Percentiles rank a stretch among this genome's conserved stretches.
Conservation (phyloP, 1,139 yeast genomes). For the Meyerozyma elateridarum region DNA sequence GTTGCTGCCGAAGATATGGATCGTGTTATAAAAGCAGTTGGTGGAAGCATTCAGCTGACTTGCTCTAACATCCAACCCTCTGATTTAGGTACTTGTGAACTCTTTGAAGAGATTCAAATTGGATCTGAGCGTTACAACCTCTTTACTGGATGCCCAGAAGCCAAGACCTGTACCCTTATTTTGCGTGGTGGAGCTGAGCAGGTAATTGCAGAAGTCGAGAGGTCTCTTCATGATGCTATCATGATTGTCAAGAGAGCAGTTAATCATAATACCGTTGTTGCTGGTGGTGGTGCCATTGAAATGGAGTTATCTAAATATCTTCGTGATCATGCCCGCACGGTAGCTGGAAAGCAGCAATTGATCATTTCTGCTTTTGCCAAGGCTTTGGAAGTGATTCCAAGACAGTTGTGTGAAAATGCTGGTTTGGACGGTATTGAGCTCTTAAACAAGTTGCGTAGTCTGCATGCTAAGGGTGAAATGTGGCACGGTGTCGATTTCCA, state of each 20-base stretch:
- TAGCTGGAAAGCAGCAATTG: conserved; percentile 94
- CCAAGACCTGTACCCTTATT: conserved; percentile 88
- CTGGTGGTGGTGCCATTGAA: conserved; percentile 99
- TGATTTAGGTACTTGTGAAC: conserved; percentile 82
- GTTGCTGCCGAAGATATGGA: conserved; percentile 86
- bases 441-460: conserved; percentile 83
- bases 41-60: conserved; percentile 87
- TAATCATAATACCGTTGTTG: conserved; percentile 80
- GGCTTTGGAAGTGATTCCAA: conserved; percentile 92
- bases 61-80: conserved; percentile 65
- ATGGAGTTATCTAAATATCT: conserved; percentile 91
- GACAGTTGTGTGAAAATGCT: conserved; percentile 96
- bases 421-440: conserved; percentile 96
- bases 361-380: conserved; percentile 89
- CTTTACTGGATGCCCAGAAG: conserved; percentile 87
- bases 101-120: conserved; percentile 88
- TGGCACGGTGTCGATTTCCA: conserved; percentile 94
- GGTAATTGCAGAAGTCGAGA: conserved; percentile 96
- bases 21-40: conserved; percentile 90
- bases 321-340: conserved; percentile 79
- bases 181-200: conserved; percentile 98
- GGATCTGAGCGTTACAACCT: conserved; percentile 94
- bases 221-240: conserved; percentile 95
- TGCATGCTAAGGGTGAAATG: conserved; percentile 87
- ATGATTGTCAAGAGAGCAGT: conserved; percentile 97